A percentile compares a stretch with the other conserved stretches of the same genome.
These are phyloP conservation scores for Hyphopichia wangnamkhiaoensis DNA, from an alignment of 1,139 yeast genomes.

Conservation along the genomic window DNA sequence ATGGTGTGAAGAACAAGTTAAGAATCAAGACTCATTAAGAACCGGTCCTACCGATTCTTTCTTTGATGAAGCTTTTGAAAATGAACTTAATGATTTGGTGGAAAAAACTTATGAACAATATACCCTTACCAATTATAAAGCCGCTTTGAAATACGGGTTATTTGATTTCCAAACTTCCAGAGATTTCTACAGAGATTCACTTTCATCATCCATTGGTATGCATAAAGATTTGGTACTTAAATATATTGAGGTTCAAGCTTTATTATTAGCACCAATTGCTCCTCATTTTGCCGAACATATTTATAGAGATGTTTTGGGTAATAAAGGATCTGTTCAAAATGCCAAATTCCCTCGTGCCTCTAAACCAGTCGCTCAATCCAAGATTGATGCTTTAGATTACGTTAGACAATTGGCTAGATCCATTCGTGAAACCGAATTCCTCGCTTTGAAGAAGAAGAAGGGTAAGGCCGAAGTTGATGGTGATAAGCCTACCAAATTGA, in stretches of 20 bases:
- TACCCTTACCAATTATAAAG: slow-evolving; percentile 75
- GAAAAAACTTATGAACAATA: slow-evolving; percentile 73
- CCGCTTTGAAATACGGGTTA: slow-evolving; percentile 85
- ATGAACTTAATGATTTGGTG: slow-evolving; percentile 86
- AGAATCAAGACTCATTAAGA: slow-evolving; percentile 58
- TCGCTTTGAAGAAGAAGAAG: slow-evolving; percentile 87
- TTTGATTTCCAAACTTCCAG: slow-evolving; percentile 94
- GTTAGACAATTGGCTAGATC: slow-evolving; percentile 77
- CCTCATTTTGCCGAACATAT: slow-evolving; percentile 94
- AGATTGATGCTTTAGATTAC: slow-evolving; percentile 71
- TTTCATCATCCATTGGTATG: slow-evolving; percentile 63
- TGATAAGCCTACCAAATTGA: slow-evolving; percentile 68
- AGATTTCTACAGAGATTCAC: slow-evolving; percentile 91
- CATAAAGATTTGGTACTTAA: slow-evolving; percentile 78
- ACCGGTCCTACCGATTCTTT: slow-evolving; percentile 67
- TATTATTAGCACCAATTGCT: slow-evolving; percentile 87
- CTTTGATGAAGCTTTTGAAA: slow-evolving; percentile 87
- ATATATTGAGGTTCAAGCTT: slow-evolving; percentile 83
- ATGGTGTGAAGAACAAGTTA: slow-evolving; percentile 83
- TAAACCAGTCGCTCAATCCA: slow-evolving; percentile 61
- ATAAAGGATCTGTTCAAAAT: slow-evolving; percentile 63
- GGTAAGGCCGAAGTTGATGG: slow-evolving; percentile 75
- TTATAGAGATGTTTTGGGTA: slow-evolving; percentile 76
- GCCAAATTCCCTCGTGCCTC: slow-evolving; percentile 77
- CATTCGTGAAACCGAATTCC: slow-evolving; percentile 91